Evolutionary conservation across 2,329 filamentous ascomycete species (phyloP).

Genomic region (Stachybotrys echinatus): DNA sequence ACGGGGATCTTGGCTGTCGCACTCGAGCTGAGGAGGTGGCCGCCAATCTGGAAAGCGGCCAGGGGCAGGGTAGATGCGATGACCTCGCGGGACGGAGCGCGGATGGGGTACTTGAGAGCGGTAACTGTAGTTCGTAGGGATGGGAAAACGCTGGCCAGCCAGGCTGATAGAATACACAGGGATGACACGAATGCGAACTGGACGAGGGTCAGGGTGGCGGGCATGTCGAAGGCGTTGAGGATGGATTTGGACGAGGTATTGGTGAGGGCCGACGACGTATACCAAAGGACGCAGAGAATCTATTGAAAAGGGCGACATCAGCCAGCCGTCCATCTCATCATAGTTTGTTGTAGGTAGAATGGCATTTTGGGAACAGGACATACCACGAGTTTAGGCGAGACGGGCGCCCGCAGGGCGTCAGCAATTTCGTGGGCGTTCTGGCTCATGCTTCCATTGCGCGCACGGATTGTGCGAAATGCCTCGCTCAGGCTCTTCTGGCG

Average conservation of each 20-base stretch:
- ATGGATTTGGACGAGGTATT: conserved; percentile 99
- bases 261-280: conserved; percentile 88
- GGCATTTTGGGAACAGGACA: conserved; percentile 7
- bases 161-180: conserved; percentile 78
- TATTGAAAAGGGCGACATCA: conserved; percentile 34
- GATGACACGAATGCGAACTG: conserved; percentile 92
- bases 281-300: conserved; percentile 87
- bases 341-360: neutral
- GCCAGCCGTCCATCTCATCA: neutral
- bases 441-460: conserved; percentile 77
- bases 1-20: conserved; percentile 94
- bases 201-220: conserved; percentile 83
- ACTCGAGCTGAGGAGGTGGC: conserved; percentile 89
- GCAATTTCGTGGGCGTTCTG: conserved; percentile 93
- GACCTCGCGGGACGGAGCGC: conserved; percentile 73
- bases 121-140: conserved; percentile 66
- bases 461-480: conserved; percentile 78
- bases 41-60: conserved; percentile 86
- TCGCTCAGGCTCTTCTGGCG: conserved; percentile 85
- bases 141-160: conserved; percentile 69
- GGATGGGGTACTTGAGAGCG: conserved; percentile 78
- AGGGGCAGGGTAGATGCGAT: conserved; percentile 85
- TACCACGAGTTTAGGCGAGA: conserved; percentile 87
- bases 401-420: conserved; percentile 81
- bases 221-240: conserved; percentile 83